phyloP scores from a whole-genome alignment of 495 filamentous ascomycete genomes.

The Aspergillus diversus region DNA sequence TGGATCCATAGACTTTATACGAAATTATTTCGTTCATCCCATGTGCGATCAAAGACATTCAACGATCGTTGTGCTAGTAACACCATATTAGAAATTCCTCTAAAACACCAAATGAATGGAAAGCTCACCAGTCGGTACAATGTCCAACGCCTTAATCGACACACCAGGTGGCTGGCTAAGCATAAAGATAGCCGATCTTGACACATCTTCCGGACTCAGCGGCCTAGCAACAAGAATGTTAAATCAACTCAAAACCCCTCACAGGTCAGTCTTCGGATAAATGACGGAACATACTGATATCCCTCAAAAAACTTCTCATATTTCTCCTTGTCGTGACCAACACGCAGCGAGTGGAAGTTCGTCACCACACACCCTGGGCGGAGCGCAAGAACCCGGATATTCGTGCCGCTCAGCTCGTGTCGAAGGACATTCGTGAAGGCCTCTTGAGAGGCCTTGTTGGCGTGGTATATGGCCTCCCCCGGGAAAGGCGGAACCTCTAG shows the following conservation, averaged over 20 bases:
- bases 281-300: not conserved
- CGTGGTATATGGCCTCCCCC: slow-evolving; percentile 43
- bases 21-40: slow-evolving; percentile 24
- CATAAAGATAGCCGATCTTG: slow-evolving; percentile 36
- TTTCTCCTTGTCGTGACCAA: slow-evolving; percentile 35
- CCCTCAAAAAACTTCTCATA: slow-evolving; percentile 38
- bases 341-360: slow-evolving; percentile 43
- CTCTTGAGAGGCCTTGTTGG: slow-evolving; percentile 43
- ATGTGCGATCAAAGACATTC: slow-evolving; percentile 31
- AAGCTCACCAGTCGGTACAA: slow-evolving; percentile 37
- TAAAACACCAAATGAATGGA: not conserved
- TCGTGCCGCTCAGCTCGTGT: slow-evolving; percentile 36
- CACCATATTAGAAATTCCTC: not conserved
- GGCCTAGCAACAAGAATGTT: slow-evolving; percentile 22
- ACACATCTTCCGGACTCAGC: slow-evolving; percentile 36
- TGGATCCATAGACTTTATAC: too few species aligned
- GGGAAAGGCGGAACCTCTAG: slow-evolving; percentile 41
- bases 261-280: not conserved
- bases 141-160: slow-evolving; percentile 42
- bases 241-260: too few species aligned
- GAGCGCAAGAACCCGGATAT: slow-evolving; percentile 41
- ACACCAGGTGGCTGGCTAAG: slow-evolving; percentile 30
- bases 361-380: slow-evolving; percentile 41
- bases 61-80: slow-evolving; percentile 30
- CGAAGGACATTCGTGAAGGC: slow-evolving; percentile 43